Conservation (phyloP, 768 basidiomycete genomes). For the Naematelia encephala region DNA sequence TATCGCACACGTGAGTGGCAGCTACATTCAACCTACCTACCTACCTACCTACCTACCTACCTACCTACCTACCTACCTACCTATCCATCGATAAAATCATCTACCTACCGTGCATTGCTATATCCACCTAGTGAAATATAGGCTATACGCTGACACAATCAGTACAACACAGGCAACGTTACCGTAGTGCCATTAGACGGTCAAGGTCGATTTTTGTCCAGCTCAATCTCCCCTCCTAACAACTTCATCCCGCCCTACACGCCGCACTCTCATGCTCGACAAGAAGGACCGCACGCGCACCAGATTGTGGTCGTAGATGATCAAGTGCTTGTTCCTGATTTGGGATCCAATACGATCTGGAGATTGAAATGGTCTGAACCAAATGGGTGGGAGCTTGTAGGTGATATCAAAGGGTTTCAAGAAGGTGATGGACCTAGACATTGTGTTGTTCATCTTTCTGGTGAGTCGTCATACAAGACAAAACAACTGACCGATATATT, state of each 20-base stretch:
- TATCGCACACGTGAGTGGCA: conserved; percentile 17
- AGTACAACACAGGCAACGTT: conserved; percentile 28
- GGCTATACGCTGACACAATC: too few species aligned
- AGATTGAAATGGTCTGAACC: conserved; percentile 14
- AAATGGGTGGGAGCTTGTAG: conserved; percentile 1
- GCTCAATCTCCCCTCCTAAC: background rate
- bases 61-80: background rate
- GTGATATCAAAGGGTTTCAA: conserved; percentile 17
- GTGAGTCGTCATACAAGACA: conserved; percentile 13
- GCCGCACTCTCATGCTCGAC: conserved; percentile 19
- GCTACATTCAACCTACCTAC: background rate
- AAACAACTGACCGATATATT: background rate
- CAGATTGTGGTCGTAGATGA: conserved; percentile 23
- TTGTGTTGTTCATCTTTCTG: conserved; percentile 29
- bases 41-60: background rate
- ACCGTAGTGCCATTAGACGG: conserved; percentile 15
- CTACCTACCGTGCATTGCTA: too few species aligned
- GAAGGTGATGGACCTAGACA: conserved; percentile 36
- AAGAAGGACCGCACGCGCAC: conserved; percentile 29
- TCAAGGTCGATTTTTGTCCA: conserved; percentile 10
- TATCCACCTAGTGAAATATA: too few species aligned
- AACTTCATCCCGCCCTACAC: conserved; percentile 15
- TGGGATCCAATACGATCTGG: conserved; percentile 32
- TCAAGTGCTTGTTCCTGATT: conserved; percentile 26
- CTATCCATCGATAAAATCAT: too few species aligned